Conservation (phyloP, 495 filamentous ascomycete genomes). For the Polyplosphaeria fusca region DNA sequence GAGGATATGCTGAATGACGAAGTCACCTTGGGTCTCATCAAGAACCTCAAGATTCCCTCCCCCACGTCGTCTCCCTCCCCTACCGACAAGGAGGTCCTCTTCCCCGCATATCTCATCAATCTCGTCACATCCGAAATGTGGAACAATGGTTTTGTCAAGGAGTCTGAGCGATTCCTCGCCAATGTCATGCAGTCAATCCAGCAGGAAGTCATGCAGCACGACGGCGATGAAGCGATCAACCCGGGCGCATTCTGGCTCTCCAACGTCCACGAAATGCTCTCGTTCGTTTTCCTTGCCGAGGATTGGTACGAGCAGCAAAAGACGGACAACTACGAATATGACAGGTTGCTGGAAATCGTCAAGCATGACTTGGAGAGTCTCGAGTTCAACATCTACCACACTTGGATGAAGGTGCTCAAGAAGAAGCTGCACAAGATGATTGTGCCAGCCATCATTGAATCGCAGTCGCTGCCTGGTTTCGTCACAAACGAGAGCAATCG, state of each 20-base stretch:
- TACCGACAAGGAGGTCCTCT: constrained; percentile 96
- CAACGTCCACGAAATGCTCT: constrained; percentile 99
- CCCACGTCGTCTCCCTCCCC: constrained; percentile 80
- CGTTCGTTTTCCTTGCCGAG: constrained; percentile 97
- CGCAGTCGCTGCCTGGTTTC: constrained; percentile 95
- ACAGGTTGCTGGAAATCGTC: constrained; percentile 94
- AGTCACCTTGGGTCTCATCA: constrained; percentile 90
- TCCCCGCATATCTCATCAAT: constrained; percentile 98
- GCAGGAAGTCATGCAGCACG: constrained; percentile 98
- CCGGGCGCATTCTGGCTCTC: constrained; percentile 98
- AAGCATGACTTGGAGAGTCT: constrained; percentile 98
- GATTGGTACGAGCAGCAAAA: constrained; percentile 99
- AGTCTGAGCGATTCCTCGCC: constrained; percentile 96
- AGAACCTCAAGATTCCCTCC: constrained; percentile 90
- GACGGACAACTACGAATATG: constrained; percentile 98
- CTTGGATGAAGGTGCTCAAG: constrained; percentile 99
- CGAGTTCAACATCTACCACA: constrained; percentile 99
- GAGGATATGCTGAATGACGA: constrained; percentile 96
- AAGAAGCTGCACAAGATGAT: constrained; percentile 99
- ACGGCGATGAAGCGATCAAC: constrained; percentile 95
- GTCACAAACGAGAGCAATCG: constrained; percentile 97
- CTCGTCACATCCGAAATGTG: constrained; percentile 99
- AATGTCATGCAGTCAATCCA: constrained; percentile 99
- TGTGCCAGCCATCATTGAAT: constrained; percentile 97
- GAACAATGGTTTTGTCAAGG: constrained; percentile 99